These are phyloP conservation scores for Scedosporium minutisporum DNA, from an alignment of 2,329 filamentous ascomycete species.

Conservation along the genomic window DNA sequence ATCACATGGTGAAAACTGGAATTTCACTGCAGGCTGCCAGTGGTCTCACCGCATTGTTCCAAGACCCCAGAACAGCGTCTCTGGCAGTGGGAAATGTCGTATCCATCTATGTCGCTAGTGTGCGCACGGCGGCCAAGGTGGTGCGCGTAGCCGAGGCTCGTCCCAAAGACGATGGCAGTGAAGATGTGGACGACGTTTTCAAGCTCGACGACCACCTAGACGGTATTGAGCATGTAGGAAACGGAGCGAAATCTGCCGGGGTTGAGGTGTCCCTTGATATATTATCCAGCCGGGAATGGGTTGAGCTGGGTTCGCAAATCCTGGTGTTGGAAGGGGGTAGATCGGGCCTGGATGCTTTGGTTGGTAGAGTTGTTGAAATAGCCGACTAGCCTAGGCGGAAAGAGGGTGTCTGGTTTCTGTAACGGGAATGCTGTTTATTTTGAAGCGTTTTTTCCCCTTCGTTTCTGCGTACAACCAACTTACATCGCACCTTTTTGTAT, in stretches of 20 bases:
- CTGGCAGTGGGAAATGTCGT: conserved; percentile 60
- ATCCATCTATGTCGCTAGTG: conserved; percentile 79
- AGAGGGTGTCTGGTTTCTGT: neutral
- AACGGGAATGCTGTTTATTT: neutral
- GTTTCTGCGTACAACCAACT: neutral
- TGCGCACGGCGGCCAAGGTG: conserved; percentile 72
- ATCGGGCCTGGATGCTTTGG: conserved; percentile 61
- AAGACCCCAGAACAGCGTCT: conserved; percentile 49
- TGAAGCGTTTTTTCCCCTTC: neutral
- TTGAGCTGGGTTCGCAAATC: conserved; percentile 61
- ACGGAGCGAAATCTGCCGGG: conserved; percentile 7
- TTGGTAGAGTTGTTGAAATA: conserved; percentile 57
- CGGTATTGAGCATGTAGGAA: conserved; percentile 15
- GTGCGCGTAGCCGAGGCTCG: conserved; percentile 36
- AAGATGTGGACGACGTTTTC: conserved; percentile 48
- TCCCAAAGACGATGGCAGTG: conserved; percentile 33
- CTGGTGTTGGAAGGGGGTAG: conserved; percentile 63
- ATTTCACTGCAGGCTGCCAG: conserved; percentile 55
- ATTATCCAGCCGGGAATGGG: conserved; percentile 60
- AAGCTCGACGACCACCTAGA: conserved; percentile 40
- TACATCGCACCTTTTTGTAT: neutral
- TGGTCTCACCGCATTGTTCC: conserved; percentile 63
- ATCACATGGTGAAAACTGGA: conserved; percentile 45
- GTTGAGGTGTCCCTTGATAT: conserved; percentile 58
- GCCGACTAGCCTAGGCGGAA: conserved; percentile 29